Base-by-base conservation (phyloP, 2,329 filamentous ascomycete species). In the Zarea fungicola region DNA sequence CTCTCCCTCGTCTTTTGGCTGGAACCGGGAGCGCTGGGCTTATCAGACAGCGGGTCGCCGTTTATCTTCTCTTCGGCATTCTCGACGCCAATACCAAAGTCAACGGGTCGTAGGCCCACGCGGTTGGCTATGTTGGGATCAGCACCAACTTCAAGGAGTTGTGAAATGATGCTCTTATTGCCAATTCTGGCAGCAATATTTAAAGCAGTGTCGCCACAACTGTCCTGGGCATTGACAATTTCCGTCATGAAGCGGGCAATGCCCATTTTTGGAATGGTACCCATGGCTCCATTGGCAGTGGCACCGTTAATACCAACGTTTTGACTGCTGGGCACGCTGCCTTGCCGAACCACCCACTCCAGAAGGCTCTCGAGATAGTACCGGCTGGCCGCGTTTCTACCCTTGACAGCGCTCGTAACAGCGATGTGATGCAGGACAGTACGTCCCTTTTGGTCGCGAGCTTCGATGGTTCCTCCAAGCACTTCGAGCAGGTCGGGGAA, bases 351-450 rank as follows among this genome's bases (percentile, higher is more conserved):
- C 11, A 97, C 87, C 73, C 95, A 97, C 62, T 96, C 92, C 1
- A 99, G 75, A 10, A 99, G 76, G 23, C 89, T 92, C 68, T 99
- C 93, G 2, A 99, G 80, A 60, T 99, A 99, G 64, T 97, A 96
- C 56, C 92, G 88, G 63, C 90, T 95, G 19, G 93, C 92, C 35
- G 89, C 84, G 50, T 89, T 91, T 42, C 93, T 83, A 6, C 92
- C 92, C 63, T 96, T 96, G 59, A 97, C 93, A 6, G 91, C 93
- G 53, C 91, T 96, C 14, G 93, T 95, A 28, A 97, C 83, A 5
- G 93, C 91, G 59, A 99, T 97, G 62, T 99, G 93, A 62, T 99
- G 93, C 21, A 99, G 73, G 13, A 97, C 90, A 0, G 92, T 97
- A 31, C 93, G 80, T 8, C 91, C 91, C 65, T 90, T 90, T 37